Percentiles rank a stretch among this genome's conserved stretches.
phyloP scores from a whole-genome alignment of 345 rosid species.

The Rhodamnia rubescens region DNA sequence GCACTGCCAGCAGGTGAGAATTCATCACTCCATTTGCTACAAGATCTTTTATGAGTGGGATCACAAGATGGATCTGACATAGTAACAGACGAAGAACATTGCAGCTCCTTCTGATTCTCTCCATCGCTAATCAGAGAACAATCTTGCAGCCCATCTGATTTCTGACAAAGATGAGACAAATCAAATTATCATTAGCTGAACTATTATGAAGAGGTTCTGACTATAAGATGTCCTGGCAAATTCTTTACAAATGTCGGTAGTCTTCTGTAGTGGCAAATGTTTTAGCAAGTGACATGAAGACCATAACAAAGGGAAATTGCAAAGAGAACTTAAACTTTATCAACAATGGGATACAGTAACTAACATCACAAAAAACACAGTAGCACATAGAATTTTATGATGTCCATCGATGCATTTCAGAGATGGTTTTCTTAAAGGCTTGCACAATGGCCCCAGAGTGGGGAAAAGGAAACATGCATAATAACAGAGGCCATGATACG shows the following conservation, averaged over 20 bases:
- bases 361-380: no score
- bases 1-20: constrained; percentile 54
- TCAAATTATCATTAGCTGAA: neutral
- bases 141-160: constrained; percentile 38
- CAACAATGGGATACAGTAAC: no score
- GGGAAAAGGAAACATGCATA: neutral
- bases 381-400: no score
- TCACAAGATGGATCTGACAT: constrained; percentile 43
- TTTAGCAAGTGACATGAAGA: neutral
- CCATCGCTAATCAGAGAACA: constrained; percentile 46
- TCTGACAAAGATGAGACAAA: constrained; percentile 21
- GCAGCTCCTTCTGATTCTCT: constrained; percentile 41
- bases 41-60: constrained; percentile 51
- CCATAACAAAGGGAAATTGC: neutral
- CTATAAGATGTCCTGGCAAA: neutral
- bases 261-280: neutral
- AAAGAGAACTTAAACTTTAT: neutral
- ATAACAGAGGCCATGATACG: neutral
- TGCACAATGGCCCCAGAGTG: neutral
- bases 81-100: constrained; percentile 34
- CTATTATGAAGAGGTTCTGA: neutral
- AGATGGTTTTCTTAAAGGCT: neutral
- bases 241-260: neutral
- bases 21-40: constrained; percentile 78
- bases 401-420: neutral